These are phyloP conservation scores for Geotrichum siamense DNA, from an alignment of 1,139 yeast species.

Conservation along the genomic window DNA sequence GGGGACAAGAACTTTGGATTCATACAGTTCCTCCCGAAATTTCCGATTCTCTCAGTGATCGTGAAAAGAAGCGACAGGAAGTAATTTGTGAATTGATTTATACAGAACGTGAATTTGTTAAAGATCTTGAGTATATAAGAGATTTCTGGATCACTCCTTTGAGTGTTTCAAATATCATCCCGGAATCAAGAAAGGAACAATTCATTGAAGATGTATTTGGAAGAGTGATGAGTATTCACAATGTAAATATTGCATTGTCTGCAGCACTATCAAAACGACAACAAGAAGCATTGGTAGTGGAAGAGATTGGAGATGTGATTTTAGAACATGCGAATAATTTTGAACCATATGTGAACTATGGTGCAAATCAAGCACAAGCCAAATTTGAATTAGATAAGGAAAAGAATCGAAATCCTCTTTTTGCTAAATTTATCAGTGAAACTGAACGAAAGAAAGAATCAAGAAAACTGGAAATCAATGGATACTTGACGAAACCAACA, in stretches of 20 bases:
- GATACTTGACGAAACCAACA: slow-evolving; percentile 90
- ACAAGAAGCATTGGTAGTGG: slow-evolving; percentile 77
- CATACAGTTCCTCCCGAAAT: slow-evolving; percentile 80
- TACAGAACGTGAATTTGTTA: slow-evolving; percentile 92
- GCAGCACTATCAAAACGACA: slow-evolving; percentile 87
- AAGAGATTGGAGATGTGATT: slow-evolving; percentile 79
- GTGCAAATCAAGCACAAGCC: slow-evolving; percentile 95
- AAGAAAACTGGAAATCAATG: slow-evolving; percentile 82
- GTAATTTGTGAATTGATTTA: slow-evolving; percentile 89
- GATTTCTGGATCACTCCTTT: slow-evolving; percentile 93
- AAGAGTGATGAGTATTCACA: slow-evolving; percentile 77
- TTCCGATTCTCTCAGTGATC: slow-evolving; percentile 70
- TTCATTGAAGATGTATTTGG: slow-evolving; percentile 89
- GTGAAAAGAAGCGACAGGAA: slow-evolving; percentile 89
- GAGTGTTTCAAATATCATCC: slow-evolving; percentile 77
- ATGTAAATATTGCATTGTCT: slow-evolving; percentile 74
- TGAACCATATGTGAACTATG: slow-evolving; percentile 87
- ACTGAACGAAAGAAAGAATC: slow-evolving; percentile 85
- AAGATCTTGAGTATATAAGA: slow-evolving; percentile 85
- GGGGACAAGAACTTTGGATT: slow-evolving; percentile 87
- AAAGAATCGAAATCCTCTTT: slow-evolving; percentile 78
- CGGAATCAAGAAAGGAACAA: slow-evolving; percentile 81
- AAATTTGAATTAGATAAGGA: slow-evolving; percentile 94
- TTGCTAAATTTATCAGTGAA: slow-evolving; percentile 88
- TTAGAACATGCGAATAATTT: slow-evolving; percentile 76